Conservation (phyloP, 768 basidiomycete species). For the Boletus sensibilis region DNA sequence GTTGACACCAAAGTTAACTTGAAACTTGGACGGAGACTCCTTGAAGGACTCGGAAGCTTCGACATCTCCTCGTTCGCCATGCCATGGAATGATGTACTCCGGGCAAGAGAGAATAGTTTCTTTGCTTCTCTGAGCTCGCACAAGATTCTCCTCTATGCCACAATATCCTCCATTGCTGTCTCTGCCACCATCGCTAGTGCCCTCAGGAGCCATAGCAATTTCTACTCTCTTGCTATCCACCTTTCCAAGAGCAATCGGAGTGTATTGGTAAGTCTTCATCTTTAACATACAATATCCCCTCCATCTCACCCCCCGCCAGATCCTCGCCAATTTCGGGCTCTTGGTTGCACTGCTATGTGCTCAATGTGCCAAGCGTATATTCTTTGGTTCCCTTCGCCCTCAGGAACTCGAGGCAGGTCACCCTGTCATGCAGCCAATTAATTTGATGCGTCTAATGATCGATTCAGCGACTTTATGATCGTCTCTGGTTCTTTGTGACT, state of each 20-base stretch:
- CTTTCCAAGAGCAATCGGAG: conserved; percentile 94
- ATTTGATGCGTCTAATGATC: not conserved
- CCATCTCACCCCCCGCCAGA: conserved; percentile 43
- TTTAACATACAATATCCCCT: not conserved
- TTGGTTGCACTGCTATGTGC: conserved; percentile 75
- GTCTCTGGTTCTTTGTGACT: conserved; percentile 96
- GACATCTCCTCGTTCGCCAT: conserved; percentile 29
- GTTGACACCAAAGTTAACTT: not conserved
- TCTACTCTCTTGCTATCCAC: conserved; percentile 90
- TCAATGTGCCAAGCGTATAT: conserved; percentile 76
- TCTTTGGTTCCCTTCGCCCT: conserved; percentile 86
- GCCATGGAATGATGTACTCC: conserved; percentile 51
- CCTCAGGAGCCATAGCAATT: conserved; percentile 80
- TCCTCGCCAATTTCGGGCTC: conserved; percentile 87
- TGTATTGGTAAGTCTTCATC: conserved; percentile 62
- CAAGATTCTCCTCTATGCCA: conserved; percentile 65
- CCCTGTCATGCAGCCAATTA: not conserved
- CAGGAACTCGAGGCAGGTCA: conserved; percentile 85
- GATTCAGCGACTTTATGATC: conserved; percentile 87
- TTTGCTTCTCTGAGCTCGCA: conserved; percentile 54
- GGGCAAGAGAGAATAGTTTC: conserved; percentile 50
- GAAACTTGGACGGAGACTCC: no score
- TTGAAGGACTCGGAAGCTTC: not conserved
- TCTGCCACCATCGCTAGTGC: conserved; percentile 76
- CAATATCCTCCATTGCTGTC: conserved; percentile 67